Percentiles rank a stretch among this genome's conserved stretches.
These are phyloP conservation scores for Cornus florida DNA, from an alignment of 148 eudicot genomes.

Conservation along the genomic window DNA sequence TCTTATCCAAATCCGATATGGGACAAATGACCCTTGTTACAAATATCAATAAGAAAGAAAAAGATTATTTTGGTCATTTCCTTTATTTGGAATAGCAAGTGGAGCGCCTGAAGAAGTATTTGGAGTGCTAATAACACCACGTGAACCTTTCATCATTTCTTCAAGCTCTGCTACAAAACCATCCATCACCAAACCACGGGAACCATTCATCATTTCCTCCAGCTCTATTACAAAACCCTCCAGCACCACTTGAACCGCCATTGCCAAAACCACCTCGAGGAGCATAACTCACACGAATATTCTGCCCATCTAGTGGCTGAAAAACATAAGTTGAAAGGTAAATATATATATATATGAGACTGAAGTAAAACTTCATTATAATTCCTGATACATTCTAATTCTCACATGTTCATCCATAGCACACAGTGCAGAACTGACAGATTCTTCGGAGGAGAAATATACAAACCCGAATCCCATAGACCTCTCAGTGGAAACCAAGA, in stretches of 20 bases:
- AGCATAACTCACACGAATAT: conserved; percentile 44
- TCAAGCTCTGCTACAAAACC: too few species aligned
- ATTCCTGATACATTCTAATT: not conserved
- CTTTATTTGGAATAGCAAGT: too few species aligned
- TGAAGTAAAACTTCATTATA: not conserved
- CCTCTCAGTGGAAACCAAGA: conserved; percentile 36
- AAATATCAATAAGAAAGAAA: too few species aligned
- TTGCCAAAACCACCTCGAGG: conserved; percentile 10
- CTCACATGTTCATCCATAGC: conserved; percentile 88
- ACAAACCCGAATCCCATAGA: conserved; percentile 92
- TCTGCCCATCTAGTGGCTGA: conserved; percentile 55
- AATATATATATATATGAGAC: too few species aligned
- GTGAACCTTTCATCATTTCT: too few species aligned
- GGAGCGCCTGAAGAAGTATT: too few species aligned
- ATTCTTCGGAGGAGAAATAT: conserved; percentile 39
- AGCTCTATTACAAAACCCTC: not conserved
- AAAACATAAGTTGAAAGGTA: not conserved
- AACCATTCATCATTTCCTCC: too few species aligned
- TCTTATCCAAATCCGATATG: too few species aligned
- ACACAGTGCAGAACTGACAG: conserved; percentile 51
- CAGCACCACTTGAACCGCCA: not conserved
- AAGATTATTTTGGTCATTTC: too few species aligned
- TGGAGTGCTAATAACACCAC: too few species aligned
- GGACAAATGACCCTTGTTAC: too few species aligned
- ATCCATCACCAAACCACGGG: too few species aligned